Percentiles rank a stretch among this genome's conserved stretches.
Evolutionary conservation across 352 stramenopile species (phyloP).

Genomic region (Phytophthora meadii): DNA sequence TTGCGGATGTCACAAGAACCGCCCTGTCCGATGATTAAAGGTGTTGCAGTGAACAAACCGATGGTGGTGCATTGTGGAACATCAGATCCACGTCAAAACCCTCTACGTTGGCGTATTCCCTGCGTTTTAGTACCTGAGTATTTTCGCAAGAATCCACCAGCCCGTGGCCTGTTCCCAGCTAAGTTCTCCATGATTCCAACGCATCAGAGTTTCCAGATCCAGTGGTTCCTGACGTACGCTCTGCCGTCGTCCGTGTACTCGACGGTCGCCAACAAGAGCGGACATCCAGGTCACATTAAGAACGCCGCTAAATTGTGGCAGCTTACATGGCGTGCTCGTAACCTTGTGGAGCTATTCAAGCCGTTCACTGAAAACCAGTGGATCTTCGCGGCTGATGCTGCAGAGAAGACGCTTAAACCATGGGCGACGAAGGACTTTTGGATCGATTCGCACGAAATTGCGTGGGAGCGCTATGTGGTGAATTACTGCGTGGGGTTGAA

Average conservation of each 20-base stretch:
- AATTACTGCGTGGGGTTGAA: slow-evolving; percentile 88
- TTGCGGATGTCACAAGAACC: slow-evolving; percentile 8
- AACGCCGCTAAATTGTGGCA: slow-evolving; percentile 74
- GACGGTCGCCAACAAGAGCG: slow-evolving; percentile 70
- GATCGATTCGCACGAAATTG: slow-evolving; percentile 77
- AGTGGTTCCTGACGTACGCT: slow-evolving; percentile 85
- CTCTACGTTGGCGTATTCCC: slow-evolving; percentile 80
- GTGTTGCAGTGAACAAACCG: slow-evolving; percentile 36
- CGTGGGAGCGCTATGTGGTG: slow-evolving; percentile 87
- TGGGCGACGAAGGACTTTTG: slow-evolving; percentile 56
- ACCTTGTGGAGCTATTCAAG: slow-evolving; percentile 85
- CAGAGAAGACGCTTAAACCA: slow-evolving; percentile 40
- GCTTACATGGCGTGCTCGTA: slow-evolving; percentile 79
- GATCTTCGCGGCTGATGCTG: slow-evolving; percentile 72
- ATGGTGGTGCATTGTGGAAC: slow-evolving; percentile 81
- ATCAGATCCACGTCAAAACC: slow-evolving; percentile 79
- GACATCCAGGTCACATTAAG: slow-evolving; percentile 68
- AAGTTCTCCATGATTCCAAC: slow-evolving; percentile 86
- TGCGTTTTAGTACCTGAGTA: slow-evolving; percentile 68
- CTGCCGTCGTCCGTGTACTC: slow-evolving; percentile 86
- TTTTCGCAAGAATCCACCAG: slow-evolving; percentile 73
- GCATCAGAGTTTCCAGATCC: slow-evolving; percentile 82
- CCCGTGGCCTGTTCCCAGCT: slow-evolving; percentile 53
- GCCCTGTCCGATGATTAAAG: slow-evolving; percentile 18
- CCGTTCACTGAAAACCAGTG: slow-evolving; percentile 90